phyloP scores from a whole-genome alignment of 2,329 filamentous ascomycete species.

The Fonsecaea multimorphosa region DNA sequence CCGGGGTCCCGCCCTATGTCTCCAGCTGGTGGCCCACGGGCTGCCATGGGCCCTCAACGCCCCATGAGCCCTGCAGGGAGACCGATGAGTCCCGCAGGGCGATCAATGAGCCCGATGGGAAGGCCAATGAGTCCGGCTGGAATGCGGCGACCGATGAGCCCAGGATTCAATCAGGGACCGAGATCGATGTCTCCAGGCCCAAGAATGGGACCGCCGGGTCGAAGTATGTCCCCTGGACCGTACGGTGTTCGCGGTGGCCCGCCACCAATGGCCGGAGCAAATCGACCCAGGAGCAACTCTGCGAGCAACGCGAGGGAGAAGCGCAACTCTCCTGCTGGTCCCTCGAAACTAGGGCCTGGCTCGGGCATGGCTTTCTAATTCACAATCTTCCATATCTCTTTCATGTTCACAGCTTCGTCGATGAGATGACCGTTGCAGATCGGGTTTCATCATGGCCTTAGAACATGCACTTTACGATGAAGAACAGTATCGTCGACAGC shows the following conservation, averaged over 20 bases:
- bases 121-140: slow-evolving; percentile 45
- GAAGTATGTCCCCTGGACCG: slow-evolving; percentile 54
- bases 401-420: background rate
- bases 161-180: slow-evolving; percentile 42
- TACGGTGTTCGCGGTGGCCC: slow-evolving; percentile 51
- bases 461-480: slow-evolving; percentile 15
- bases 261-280: slow-evolving; percentile 48
- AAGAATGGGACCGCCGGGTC: slow-evolving; percentile 47
- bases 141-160: slow-evolving; percentile 32
- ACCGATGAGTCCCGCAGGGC: slow-evolving; percentile 53
- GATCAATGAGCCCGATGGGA: slow-evolving; percentile 16
- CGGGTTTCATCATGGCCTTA: slow-evolving; percentile 2
- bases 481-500: slow-evolving; percentile 4
- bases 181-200: slow-evolving; percentile 58
- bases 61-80: slow-evolving; percentile 41
- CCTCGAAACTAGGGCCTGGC: slow-evolving; percentile 38
- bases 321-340: slow-evolving; percentile 46
- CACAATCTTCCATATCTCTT: background rate
- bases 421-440: background rate
- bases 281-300: slow-evolving; percentile 54
- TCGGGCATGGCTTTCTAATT: slow-evolving; percentile 32
- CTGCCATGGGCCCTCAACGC: slow-evolving; percentile 17
- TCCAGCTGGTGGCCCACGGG: slow-evolving; percentile 26
- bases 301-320: slow-evolving; percentile 49
- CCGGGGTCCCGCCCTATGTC: slow-evolving; percentile 40